Conservation (phyloP, 225 moss, liverwort and hornwort genomes). For the Climacium dendroides region DNA sequence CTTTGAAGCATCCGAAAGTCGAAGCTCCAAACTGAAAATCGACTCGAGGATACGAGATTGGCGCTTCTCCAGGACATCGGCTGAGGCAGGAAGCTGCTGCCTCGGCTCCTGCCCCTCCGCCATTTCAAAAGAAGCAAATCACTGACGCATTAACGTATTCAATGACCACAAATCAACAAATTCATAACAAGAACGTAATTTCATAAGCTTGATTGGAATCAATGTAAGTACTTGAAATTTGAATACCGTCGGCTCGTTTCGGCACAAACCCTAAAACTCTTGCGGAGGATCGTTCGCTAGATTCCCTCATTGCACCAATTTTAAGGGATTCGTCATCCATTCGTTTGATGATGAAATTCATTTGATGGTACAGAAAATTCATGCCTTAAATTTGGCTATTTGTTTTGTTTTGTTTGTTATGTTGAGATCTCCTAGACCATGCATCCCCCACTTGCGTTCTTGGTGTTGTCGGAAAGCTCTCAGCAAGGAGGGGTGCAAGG, state of each 20-base stretch:
- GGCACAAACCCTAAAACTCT: background rate
- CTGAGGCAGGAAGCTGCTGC: background rate
- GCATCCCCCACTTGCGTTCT: too few relatives aligned
- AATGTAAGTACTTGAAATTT: background rate
- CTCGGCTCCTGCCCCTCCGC: background rate
- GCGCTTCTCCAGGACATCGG: conserved; percentile 16
- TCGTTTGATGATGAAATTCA: background rate
- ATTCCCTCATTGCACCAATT: background rate
- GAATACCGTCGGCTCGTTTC: background rate
- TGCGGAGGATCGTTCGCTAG: background rate
- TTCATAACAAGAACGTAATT: background rate
- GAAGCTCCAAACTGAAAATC: conserved; percentile 11
- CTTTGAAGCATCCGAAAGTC: background rate
- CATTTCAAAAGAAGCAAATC: conserved; percentile 1
- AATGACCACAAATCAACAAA: background rate
- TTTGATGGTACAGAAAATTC: background rate
- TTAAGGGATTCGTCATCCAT: background rate
- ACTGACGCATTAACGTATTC: background rate
- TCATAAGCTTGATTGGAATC: background rate
- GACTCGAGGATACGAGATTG: conserved; percentile 17
- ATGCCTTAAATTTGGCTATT: too few relatives aligned
- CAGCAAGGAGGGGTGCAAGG: too few relatives aligned
- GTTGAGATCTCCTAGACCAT: too few relatives aligned
- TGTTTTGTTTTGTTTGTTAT: too few relatives aligned
- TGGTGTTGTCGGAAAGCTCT: too few relatives aligned